Evolutionary conservation across 768 basidiomycete genomes (phyloP), one percentile per base, ranked within the genome.

Genomic region (Suillus placidus): DNA sequence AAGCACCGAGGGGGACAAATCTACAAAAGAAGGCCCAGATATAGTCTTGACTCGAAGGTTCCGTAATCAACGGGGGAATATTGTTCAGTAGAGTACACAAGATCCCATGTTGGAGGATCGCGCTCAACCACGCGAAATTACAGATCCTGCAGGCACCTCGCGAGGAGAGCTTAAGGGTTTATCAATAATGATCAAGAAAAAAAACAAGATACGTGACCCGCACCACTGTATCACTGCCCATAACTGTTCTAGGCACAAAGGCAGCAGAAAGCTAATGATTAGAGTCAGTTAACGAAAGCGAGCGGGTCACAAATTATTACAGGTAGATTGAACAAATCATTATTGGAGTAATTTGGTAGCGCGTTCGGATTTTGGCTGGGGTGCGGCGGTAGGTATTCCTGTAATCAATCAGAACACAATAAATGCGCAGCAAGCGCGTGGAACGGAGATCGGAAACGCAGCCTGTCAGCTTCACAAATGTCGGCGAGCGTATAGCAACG

Each of bases 1-100:
- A 60, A 42, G 35, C 26, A 20, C 26, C 0, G 1, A 60, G 38
- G 16, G 57, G 38, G 1, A 20, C 57, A 42, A 42, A 42, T 42
- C 18, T 60, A 6, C 57, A 60, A 40, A 60, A 60, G 3, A 60
- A 60, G 26, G 38, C 38, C 57, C 57, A 60, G 3, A 6, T 60
- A 4, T 40, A 30, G 38, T 60, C 38, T 40, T 30, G 57, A 30
- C 26, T 30, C 0, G 10, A 12, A 42, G 57, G 8, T 20, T 60
- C 18, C 26, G 26, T 0, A 2, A 13, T 26, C 18, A 26, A 18
- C 10, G 37, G 23, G 23, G 38, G 9, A 3, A 42, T 30, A 20
- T 42, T 20, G 18, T 30, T 5, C 26, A 60, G 23, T 4, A 60
- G 10, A 20, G 2, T 30, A 9, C 6, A 30, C 26, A 60, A 20